Evolutionary conservation across 2,329 filamentous ascomycete species (phyloP).

Genomic region (Trichoderma atrobrunneum): DNA sequence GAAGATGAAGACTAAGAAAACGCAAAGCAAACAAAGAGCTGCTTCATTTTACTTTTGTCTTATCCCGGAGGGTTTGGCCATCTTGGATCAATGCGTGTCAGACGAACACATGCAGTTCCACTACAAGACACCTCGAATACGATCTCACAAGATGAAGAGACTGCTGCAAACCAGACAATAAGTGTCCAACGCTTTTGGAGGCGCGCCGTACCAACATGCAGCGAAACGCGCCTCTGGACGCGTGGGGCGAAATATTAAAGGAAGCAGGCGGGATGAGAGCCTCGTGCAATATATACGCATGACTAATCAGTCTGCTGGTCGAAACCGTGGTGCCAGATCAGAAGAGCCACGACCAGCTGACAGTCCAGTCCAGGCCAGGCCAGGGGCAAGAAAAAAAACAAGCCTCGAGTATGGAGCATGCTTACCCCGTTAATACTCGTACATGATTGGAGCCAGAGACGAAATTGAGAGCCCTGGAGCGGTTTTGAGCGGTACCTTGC

Average conservation of each 20-base stretch:
- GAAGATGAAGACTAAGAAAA: slow-evolving; percentile 43
- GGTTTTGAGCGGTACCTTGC: slow-evolving; percentile 4
- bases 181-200: not conserved
- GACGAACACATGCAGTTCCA: not conserved
- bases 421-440: not conserved
- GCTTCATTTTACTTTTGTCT: not conserved
- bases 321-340: not conserved
- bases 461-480: not conserved
- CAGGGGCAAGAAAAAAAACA: not conserved
- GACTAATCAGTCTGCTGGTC: slow-evolving; percentile 13
- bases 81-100: slow-evolving; percentile 14
- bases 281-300: slow-evolving; percentile 14
- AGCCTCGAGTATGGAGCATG: not conserved
- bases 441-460: not conserved
- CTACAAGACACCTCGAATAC: not conserved
- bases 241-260: slow-evolving; percentile 1
- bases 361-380: not conserved
- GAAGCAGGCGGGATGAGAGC: slow-evolving; percentile 1
- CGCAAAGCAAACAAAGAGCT: not conserved
- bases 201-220: not conserved
- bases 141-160: not conserved
- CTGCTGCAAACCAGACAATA: not conserved
- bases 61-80: not conserved
- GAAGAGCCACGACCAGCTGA: slow-evolving; percentile 5
- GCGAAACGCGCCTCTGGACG: not conserved